Percentiles rank a stretch among this genome's conserved stretches.
phyloP scores from a whole-genome alignment of 2,329 filamentous ascomycete species.

The Aspergillus proliferans region DNA sequence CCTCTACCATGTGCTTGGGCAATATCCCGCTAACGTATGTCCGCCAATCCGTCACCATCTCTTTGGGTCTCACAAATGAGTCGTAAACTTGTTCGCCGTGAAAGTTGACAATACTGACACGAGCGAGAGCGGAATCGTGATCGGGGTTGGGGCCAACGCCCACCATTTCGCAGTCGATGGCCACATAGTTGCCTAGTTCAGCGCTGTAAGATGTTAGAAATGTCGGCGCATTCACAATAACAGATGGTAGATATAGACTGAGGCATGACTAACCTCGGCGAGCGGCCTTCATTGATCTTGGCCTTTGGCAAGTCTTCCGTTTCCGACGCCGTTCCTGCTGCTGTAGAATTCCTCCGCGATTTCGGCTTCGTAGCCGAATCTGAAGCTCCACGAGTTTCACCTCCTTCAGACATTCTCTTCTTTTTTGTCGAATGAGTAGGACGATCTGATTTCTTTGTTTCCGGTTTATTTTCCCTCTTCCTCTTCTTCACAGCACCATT shows the following conservation, averaged over 20 bases:
- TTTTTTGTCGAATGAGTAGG: slow-evolving; percentile 16
- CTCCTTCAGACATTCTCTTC: slow-evolving; percentile 28
- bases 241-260: slow-evolving; percentile 9
- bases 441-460: slow-evolving; percentile 18
- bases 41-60: slow-evolving; percentile 81
- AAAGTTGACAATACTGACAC: slow-evolving; percentile 88
- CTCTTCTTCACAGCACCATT: slow-evolving; percentile 29
- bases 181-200: slow-evolving; percentile 81
- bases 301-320: slow-evolving; percentile 39
- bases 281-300: slow-evolving; percentile 59
- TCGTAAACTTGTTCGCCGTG: slow-evolving; percentile 91
- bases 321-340: slow-evolving; percentile 40
- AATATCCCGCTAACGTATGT: slow-evolving; percentile 79
- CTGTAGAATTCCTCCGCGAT: slow-evolving; percentile 56
- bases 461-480: slow-evolving; percentile 16
- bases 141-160: slow-evolving; percentile 62
- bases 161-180: slow-evolving; percentile 98
- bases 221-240: background rate
- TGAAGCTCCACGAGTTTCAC: slow-evolving; percentile 52
- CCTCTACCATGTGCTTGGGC: slow-evolving; percentile 63
- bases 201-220: slow-evolving; percentile 41
- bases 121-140: slow-evolving; percentile 68
- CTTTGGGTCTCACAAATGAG: slow-evolving; percentile 74
- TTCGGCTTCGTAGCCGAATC: slow-evolving; percentile 55
- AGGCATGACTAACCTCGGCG: slow-evolving; percentile 30